A percentile compares a stretch with the other conserved stretches of the same genome.
These are phyloP conservation scores for Danielia reshetovae DNA, from an alignment of 805 yeast genomes.

Conservation along the genomic window DNA sequence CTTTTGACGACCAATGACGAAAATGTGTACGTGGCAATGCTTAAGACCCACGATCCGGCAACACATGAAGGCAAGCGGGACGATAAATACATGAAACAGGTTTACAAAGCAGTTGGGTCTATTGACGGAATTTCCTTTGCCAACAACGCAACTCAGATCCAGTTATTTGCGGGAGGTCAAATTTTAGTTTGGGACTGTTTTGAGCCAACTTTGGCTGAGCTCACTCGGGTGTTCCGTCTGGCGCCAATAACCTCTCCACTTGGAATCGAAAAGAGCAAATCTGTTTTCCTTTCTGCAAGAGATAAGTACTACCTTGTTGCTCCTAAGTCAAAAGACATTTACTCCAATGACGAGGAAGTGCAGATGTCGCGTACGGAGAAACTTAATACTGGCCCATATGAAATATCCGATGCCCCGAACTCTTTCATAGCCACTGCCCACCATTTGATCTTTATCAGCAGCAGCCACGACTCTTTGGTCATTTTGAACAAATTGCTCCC, in stretches of 20 bases:
- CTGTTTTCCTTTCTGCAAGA: conserved; percentile 15
- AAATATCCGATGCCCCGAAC: conserved; percentile 5
- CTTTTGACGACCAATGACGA: conserved; percentile 29
- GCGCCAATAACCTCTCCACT: not conserved
- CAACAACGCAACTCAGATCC: conserved; percentile 21
- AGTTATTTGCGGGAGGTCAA: conserved; percentile 16
- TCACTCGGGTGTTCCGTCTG: conserved; percentile 23
- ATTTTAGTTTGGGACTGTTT: conserved; percentile 32
- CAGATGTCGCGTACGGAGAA: conserved; percentile 15
- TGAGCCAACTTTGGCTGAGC: conserved; percentile 26
- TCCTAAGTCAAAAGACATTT: conserved; percentile 15
- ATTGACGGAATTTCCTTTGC: conserved; percentile 19
- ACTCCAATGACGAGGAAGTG: conserved; percentile 31
- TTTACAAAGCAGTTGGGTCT: conserved; percentile 16
- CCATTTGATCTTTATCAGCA: conserved; percentile 23
- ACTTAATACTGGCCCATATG: conserved; percentile 5
- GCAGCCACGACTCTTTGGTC: conserved; percentile 15
- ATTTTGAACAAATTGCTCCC: conserved; percentile 29
- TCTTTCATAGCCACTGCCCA: conserved; percentile 26
- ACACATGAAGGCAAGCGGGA: conserved; percentile 30
- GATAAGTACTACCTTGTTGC: conserved; percentile 13
- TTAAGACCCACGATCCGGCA: conserved; percentile 26
- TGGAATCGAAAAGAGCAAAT: not conserved
- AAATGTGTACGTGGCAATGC: conserved; percentile 20
- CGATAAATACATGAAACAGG: conserved; percentile 30